Percentiles rank a stretch among this genome's conserved stretches.
Evolutionary conservation across 805 yeast genomes (phyloP).

Genomic region (Vanderwaltozyma yarrowii): DNA sequence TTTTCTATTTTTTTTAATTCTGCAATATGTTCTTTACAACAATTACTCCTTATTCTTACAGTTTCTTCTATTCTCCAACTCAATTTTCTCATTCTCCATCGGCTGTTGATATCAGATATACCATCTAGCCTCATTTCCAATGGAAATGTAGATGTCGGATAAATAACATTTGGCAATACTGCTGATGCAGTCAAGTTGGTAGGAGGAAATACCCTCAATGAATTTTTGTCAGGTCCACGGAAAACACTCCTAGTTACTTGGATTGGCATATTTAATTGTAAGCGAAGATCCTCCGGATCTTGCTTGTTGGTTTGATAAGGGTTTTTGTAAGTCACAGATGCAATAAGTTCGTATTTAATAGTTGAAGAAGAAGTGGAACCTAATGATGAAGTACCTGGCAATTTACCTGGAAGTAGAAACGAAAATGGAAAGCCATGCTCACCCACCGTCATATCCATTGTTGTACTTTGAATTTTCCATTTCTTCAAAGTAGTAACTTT

Average conservation of each 20-base stretch:
- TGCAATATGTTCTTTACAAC: conserved; percentile 47
- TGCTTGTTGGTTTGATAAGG: conserved; percentile 6
- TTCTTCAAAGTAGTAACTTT: conserved; percentile 57
- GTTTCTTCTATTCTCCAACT: conserved; percentile 85
- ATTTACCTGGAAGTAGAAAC: conserved; percentile 73
- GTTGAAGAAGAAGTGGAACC: conserved; percentile 44
- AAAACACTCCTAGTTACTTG: conserved; percentile 67
- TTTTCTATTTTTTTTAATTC: conserved; percentile 34
- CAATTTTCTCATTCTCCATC: conserved; percentile 91
- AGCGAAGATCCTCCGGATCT: conserved; percentile 11
- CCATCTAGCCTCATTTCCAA: conserved; percentile 76
- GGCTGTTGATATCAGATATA: conserved; percentile 41
- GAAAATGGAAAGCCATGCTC: conserved; percentile 87
- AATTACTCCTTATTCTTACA: conserved; percentile 46
- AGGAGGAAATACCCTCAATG: conserved; percentile 90
- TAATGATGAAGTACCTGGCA: conserved; percentile 66
- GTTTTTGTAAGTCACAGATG: conserved; percentile 39
- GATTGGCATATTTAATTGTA: conserved; percentile 47
- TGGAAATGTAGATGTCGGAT: conserved; percentile 82
- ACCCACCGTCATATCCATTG: conserved; percentile 48
- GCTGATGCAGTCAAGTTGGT: conserved; percentile 83
- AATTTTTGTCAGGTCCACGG: conserved; percentile 75
- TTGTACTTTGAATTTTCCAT: conserved; percentile 72
- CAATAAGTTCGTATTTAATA: conserved; percentile 67
- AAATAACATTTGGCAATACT: conserved; percentile 76